Percentiles rank a stretch among this genome's conserved stretches.
Evolutionary conservation across 2,329 filamentous ascomycete genomes (phyloP).

Genomic region (Colletotrichum sp.): DNA sequence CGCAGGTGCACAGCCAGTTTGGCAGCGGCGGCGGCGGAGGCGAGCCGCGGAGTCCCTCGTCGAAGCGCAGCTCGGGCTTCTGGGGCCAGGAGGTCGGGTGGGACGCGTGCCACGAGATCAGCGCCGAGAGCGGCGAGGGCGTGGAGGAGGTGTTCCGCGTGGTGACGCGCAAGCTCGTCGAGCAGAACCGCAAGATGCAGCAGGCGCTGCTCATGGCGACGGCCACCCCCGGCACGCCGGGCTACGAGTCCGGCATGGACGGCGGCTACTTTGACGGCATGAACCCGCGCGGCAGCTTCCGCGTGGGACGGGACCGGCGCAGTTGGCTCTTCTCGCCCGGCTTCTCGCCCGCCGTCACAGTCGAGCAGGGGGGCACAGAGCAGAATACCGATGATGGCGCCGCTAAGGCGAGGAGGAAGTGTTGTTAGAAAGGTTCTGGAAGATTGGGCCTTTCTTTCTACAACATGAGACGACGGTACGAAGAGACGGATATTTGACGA

Average conservation of each 20-base stretch:
- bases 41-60: constrained; percentile 65
- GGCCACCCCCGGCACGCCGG: constrained; percentile 53
- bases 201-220: constrained; percentile 62
- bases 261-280: constrained; percentile 57
- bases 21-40: constrained; percentile 35
- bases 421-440: constrained; percentile 24
- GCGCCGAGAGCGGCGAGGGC: constrained; percentile 90
- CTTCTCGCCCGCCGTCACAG: constrained; percentile 56
- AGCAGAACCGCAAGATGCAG: constrained; percentile 68
- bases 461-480: not conserved
- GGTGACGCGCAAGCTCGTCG: constrained; percentile 66
- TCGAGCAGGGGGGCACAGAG: constrained; percentile 44
- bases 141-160: constrained; percentile 94
- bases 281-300: constrained; percentile 57
- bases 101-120: constrained; percentile 98
- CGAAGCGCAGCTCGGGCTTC: constrained; percentile 74
- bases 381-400: constrained; percentile 25
- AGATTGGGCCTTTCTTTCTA: not conserved
- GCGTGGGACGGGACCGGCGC: constrained; percentile 60
- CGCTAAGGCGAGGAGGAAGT: constrained; percentile 26
- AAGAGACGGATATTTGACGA: not conserved
- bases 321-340: constrained; percentile 64
- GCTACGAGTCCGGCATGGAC: constrained; percentile 48
- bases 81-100: constrained; percentile 94
- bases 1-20: constrained; percentile 24